Base-by-base conservation (phyloP, 176 grass and related monocot genomes). In the Miscanthus lutarioriparius region DNA sequence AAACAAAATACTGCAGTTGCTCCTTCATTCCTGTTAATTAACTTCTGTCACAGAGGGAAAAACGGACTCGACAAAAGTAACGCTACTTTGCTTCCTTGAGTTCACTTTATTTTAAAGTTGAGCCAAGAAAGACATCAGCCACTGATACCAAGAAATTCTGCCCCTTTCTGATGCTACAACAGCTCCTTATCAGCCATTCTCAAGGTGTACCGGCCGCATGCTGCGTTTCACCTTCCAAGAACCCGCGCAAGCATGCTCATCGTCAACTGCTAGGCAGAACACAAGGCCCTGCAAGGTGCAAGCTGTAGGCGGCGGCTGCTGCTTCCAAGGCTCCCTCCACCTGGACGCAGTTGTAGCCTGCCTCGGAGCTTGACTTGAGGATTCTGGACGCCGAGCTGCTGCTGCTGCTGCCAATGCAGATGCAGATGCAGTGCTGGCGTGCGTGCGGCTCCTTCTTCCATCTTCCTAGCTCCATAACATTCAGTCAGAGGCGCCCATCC, bases 211-310 rank as follows among this genome's bases (percentile, higher is more conserved):
- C 70, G 25, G 37, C 40, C 47, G 82, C 47, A 30, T 62, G 45
- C 22, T n/a, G 67, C 56, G 22, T 27, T 75, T 87, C 88, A 87
- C 75, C 84, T 90, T 90, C 84, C 84, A 87, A 87, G 84, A 87
- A 90, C 75, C 48, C 59, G 59, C 74, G 58, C 26, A 64, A 64
- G n/a, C n/a, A 5, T 51, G 16, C 56, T 47, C 86, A 35, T 70
- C n/a, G 87, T 76, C 82, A 90, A 74, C 59, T 79, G 7, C 63
- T 74, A 39, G 79, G 23, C 70, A 87, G 78, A 79, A 44, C 83
- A 86, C 83, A 73, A 78, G 44, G 78, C 10, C 79, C 49, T 70
- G 77, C 77, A 9, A 35, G 32, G 32, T 33, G 32, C 32, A 4
- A 36, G 35, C 23, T 61, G 10, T 59, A 35, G 33, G 15, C 2